A percentile compares a stretch with the other conserved stretches of the same genome.
These are phyloP conservation scores for Blastomyces percursus DNA, from an alignment of 2,329 filamentous ascomycete species.

Conservation along the genomic window DNA sequence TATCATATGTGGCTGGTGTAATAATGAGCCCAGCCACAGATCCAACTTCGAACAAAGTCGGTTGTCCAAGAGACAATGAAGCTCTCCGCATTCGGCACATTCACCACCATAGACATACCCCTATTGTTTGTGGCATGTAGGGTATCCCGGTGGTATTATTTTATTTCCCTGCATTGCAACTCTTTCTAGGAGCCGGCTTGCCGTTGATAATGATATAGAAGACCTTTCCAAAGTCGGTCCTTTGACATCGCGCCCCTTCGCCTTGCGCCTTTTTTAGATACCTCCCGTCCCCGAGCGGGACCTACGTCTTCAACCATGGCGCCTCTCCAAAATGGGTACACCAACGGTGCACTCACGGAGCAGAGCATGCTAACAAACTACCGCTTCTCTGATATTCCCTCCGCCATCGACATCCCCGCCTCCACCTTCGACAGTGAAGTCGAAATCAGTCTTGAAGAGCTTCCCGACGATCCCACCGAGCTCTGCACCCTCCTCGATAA, in stretches of 20 bases:
- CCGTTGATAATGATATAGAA: constrained; percentile 3
- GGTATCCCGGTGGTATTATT: neutral
- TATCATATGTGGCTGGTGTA: neutral
- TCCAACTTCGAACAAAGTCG: neutral
- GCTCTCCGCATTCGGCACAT: neutral
- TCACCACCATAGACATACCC: neutral
- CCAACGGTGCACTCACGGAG: constrained; percentile 37
- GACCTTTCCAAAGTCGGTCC: neutral
- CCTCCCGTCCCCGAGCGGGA: neutral
- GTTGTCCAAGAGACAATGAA: neutral
- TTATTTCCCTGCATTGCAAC: neutral
- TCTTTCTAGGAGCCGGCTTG: neutral
- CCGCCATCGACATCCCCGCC: constrained; percentile 54
- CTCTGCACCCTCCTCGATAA: constrained; percentile 91
- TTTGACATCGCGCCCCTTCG: neutral
- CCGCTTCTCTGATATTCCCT: constrained; percentile 53
- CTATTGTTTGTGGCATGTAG: neutral
- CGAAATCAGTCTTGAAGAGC: constrained; percentile 83
- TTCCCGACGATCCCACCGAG: constrained; percentile 88
- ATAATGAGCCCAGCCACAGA: neutral
- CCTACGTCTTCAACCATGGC: constrained; percentile 36
- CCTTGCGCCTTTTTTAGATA: neutral
- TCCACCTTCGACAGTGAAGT: constrained; percentile 56
- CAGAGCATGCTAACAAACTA: constrained; percentile 27
- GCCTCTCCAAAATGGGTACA: constrained; percentile 39